phyloP scores from a whole-genome alignment of 371 early-diverging fungal species.

The Mycotypha africana region DNA sequence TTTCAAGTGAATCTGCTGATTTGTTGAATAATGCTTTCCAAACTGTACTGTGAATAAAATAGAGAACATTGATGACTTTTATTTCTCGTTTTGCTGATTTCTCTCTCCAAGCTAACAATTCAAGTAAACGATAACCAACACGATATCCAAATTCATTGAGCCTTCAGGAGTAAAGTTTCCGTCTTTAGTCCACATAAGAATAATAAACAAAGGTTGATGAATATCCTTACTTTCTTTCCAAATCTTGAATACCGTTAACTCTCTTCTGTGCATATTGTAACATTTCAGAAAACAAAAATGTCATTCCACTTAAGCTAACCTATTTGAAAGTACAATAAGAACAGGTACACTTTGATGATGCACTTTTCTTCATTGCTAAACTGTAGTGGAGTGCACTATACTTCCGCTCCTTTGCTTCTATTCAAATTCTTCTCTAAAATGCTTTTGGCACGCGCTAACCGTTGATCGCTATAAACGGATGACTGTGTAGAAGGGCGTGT shows the following conservation, averaged over 20 bases:
- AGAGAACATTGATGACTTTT: conserved; percentile 76
- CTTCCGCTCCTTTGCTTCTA: conserved; percentile 61
- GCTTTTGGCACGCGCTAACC: conserved; percentile 18
- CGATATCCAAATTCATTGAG: conserved; percentile 90
- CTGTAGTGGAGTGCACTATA: too few relatives aligned
- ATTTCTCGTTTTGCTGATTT: conserved; percentile 84
- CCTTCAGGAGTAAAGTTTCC: too few relatives aligned
- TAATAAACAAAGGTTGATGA: not conserved
- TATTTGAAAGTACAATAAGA: too few relatives aligned
- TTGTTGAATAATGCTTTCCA: conserved; percentile 95
- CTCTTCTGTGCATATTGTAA: conserved; percentile 92
- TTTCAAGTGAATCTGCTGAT: conserved; percentile 90
- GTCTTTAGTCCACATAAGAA: too few relatives aligned
- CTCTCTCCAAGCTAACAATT: conserved; percentile 84
- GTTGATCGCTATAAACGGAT: conserved; percentile 35
- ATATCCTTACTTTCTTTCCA: conserved; percentile 77
- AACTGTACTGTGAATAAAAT: conserved; percentile 86
- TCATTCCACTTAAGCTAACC: conserved; percentile 82
- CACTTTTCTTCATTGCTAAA: too few relatives aligned
- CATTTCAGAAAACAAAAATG: conserved; percentile 93
- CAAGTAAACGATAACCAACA: conserved; percentile 83
- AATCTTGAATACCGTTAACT: conserved; percentile 89
- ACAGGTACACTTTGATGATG: too few relatives aligned
- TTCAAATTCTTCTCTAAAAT: conserved; percentile 65
- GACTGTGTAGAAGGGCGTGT: conserved; percentile 33